Evolutionary conservation across 768 basidiomycete species (phyloP).

Genomic region (Calvatia gigantea): DNA sequence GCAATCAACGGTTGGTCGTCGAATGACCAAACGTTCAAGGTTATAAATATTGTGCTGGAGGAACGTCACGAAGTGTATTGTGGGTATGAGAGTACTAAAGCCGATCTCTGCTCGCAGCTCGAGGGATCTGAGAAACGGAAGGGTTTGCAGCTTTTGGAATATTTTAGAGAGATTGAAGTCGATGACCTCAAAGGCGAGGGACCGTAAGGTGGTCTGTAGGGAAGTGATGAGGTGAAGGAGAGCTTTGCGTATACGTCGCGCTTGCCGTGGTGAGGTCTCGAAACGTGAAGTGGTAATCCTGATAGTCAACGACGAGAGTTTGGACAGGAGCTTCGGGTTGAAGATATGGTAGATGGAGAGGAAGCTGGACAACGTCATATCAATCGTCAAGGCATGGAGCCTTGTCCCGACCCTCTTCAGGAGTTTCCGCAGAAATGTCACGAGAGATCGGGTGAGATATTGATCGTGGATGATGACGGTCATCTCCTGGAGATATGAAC

Average conservation of each 20-base stretch:
- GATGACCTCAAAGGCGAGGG: constrained; percentile 5
- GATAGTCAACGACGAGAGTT: constrained; percentile 14
- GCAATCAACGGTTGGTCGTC: constrained; percentile 7
- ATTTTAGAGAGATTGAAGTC: constrained; percentile 6
- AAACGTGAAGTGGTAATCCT: constrained; percentile 14
- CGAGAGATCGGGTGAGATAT: constrained; percentile 17
- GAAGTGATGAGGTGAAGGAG: background rate
- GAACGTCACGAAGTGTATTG: constrained; percentile 11
- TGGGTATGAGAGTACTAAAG: constrained; percentile 10
- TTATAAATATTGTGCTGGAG: constrained; percentile 7
- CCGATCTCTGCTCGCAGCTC: constrained; percentile 1
- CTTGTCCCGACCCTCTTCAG: constrained; percentile 20
- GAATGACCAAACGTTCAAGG: constrained; percentile 13
- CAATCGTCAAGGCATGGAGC: constrained; percentile 19
- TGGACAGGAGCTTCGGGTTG: constrained; percentile 14
- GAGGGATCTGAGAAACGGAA: background rate
- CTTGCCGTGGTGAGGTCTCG: background rate
- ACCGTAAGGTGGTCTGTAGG: background rate
- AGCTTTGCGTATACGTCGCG: constrained; percentile 1
- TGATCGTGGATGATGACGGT: constrained; percentile 25
- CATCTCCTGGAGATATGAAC: constrained; percentile 20
- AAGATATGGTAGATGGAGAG: constrained; percentile 17
- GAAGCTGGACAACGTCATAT: constrained; percentile 20
- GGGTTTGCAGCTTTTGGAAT: constrained; percentile 6
- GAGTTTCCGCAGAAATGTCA: constrained; percentile 17